A percentile compares a stretch with the other conserved stretches of the same genome.
These are phyloP conservation scores for Lupinus albus DNA, from an alignment of 306 rosid species.

Conservation along the genomic window DNA sequence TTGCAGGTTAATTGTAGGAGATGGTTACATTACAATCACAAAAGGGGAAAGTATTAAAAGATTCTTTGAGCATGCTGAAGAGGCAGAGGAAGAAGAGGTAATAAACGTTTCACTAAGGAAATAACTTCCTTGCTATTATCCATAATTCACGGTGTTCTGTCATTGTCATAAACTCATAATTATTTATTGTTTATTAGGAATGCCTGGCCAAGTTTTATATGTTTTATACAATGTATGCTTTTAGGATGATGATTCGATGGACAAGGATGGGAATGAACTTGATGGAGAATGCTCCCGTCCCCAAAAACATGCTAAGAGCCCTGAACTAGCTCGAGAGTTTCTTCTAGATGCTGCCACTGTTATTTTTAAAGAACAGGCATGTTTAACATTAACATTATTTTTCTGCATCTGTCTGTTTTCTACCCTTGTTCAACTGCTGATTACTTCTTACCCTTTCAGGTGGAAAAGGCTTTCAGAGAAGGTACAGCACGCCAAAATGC, in stretches of 20 bases:
- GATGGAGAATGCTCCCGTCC: conserved; percentile 99
- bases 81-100: conserved; percentile 99
- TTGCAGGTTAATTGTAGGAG: conserved; percentile 89
- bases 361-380: conserved; percentile 94
- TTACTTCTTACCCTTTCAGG: conserved; percentile 59
- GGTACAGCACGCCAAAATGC: conserved; percentile 99
- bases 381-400: conserved; percentile 42
- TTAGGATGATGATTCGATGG: conserved; percentile 93
- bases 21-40: conserved; percentile 84
- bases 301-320: conserved; percentile 99
- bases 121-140: conserved; percentile 37
- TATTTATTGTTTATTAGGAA: conserved; percentile 10
- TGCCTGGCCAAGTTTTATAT: conserved; percentile 27
- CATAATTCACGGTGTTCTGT: not conserved
- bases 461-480: conserved; percentile 98
- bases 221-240: conserved; percentile 38
- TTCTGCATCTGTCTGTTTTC: conserved; percentile 3
- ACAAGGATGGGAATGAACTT: conserved; percentile 87
- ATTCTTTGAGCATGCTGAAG: conserved; percentile 99
- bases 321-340: conserved; percentile 98
- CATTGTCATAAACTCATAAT: conserved; percentile 19
- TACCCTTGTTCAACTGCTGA: conserved; percentile 37
- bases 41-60: conserved; percentile 90
- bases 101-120: conserved; percentile 41
- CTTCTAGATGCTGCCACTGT: conserved; percentile 97